A percentile compares a stretch with the other conserved stretches of the same genome.
These are phyloP conservation scores for Lavandula angustifolia DNA, from an alignment of 257 asterid species.

Conservation along the genomic window DNA sequence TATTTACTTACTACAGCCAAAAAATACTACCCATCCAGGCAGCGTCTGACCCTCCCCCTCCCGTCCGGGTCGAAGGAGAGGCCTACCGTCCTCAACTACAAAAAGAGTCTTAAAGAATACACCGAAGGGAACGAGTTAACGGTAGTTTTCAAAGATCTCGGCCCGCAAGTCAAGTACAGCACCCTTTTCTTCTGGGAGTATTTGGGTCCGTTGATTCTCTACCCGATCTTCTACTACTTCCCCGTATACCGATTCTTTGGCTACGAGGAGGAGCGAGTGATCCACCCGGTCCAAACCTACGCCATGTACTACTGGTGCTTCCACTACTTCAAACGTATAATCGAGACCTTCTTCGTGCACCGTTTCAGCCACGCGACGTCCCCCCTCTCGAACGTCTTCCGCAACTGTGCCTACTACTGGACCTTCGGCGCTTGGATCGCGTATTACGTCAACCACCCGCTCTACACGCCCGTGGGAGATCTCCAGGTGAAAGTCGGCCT, in stretches of 20 bases:
- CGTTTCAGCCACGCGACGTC: slow-evolving; percentile 98
- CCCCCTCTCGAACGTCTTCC: slow-evolving; percentile 84
- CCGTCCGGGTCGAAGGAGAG: slow-evolving; percentile 76
- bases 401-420: slow-evolving; percentile 98
- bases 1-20: slow-evolving; percentile 48
- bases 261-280: slow-evolving; percentile 63
- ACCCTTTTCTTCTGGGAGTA: slow-evolving; percentile 94
- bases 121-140: slow-evolving; percentile 60
- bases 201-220: slow-evolving; percentile 85
- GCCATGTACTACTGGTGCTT: slow-evolving; percentile 93
- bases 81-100: slow-evolving; percentile 66
- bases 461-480: slow-evolving; percentile 83
- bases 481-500: slow-evolving; percentile 89
- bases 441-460: slow-evolving; percentile 86
- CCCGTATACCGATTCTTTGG: slow-evolving; percentile 71
- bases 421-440: slow-evolving; percentile 87
- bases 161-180: slow-evolving; percentile 86
- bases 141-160: slow-evolving; percentile 87
- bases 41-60: slow-evolving; percentile 75
- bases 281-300: slow-evolving; percentile 83
- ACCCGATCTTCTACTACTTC: slow-evolving; percentile 74
- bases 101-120: slow-evolving; percentile 79
- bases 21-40: slow-evolving; percentile 85
- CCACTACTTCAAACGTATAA: slow-evolving; percentile 88
- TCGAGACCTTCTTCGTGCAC: slow-evolving; percentile 95